Evolutionary conservation across 2,329 filamentous ascomycete genomes (phyloP).

Genomic region (Xylariales sp.): DNA sequence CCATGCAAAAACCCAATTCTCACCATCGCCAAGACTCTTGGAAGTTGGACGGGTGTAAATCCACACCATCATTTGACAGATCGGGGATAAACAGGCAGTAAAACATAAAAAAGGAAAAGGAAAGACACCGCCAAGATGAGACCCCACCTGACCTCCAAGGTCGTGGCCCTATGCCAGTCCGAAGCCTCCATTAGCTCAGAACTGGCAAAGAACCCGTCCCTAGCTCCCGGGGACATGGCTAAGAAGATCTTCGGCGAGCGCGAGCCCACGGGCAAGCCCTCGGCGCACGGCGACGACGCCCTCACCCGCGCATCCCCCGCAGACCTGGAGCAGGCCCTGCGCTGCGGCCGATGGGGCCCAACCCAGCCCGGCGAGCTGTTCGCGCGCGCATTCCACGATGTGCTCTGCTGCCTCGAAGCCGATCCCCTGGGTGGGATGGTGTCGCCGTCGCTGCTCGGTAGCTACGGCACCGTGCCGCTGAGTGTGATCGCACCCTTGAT

Average conservation of each 20-base stretch:
- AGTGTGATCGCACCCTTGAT: slow-evolving; percentile 60
- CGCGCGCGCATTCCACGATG: slow-evolving; percentile 61
- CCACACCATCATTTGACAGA: no score
- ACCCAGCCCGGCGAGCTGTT: slow-evolving; percentile 64
- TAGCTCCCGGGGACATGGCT: slow-evolving; percentile 50
- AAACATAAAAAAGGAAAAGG: no score
- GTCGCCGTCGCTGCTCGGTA: slow-evolving; percentile 48
- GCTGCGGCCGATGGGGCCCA: slow-evolving; percentile 65
- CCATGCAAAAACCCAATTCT: no score
- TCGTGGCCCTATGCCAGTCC: slow-evolving; percentile 52
- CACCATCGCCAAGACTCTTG: no score
- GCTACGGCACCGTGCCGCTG: slow-evolving; percentile 59
- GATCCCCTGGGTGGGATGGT: slow-evolving; percentile 47
- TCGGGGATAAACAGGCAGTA: no score
- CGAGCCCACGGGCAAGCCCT: no score
- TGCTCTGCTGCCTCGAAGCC: slow-evolving; percentile 49
- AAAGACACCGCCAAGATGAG: no score
- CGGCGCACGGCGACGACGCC: no score
- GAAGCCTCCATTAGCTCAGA: slow-evolving; percentile 53
- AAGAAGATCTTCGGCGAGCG: slow-evolving; percentile 44
- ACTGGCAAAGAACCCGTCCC: slow-evolving; percentile 47
- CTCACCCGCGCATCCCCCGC: no score
- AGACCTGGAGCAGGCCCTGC: slow-evolving; percentile 47
- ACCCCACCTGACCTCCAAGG: no score
- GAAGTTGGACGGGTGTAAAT: no score